Base-by-base conservation (phyloP, 2,329 filamentous ascomycete species). In the Aspergillus tamarii region DNA sequence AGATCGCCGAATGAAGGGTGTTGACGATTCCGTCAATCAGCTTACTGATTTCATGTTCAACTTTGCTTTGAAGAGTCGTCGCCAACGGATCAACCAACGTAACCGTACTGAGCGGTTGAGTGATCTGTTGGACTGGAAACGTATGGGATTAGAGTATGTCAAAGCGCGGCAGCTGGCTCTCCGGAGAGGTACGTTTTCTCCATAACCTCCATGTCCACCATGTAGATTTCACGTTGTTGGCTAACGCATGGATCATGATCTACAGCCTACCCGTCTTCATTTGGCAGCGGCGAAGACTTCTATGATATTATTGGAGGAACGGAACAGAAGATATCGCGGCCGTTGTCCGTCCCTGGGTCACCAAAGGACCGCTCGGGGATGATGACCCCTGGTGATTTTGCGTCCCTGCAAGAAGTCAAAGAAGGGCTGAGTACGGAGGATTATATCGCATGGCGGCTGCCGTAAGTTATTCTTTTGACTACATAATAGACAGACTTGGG, bases 341-440 rank as follows among this genome's bases (percentile, higher is more conserved):
- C 95, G 9, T 89, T 98, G 80, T 97, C 93, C 3, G 93, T 96
- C 57, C 95, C 95, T 2, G 95, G 95, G 10, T 97, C 93, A 21
- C 95, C 95, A 11, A 87, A 94, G 66, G 94, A 97, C 76, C 88
- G 93, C 39, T 90, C 90, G 50, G 95, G 95, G 60, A 97, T 97
- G 93, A 98, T 99, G 95, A 99, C 95, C 0, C 95, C 95, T 9
- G 95, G 95, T 54, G 95, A 99, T 79, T 98, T 98, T 84, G 95
- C 93, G 32, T 97, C 93, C 70, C 83, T 99, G 61, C 95, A 98
- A 80, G 95, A 99, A 80, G 93, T 93, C 52, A 90, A 91, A 50
- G 95, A 99, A 78, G 94, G 94, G 1, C 82, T 99, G 70, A 95
- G 86, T 81, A 98, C 95, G 0, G 95, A 99, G 80, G 95, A 99